Base-by-base conservation (phyloP, 1,284 basidiomycete genomes). In the Fistulina hepatica region DNA sequence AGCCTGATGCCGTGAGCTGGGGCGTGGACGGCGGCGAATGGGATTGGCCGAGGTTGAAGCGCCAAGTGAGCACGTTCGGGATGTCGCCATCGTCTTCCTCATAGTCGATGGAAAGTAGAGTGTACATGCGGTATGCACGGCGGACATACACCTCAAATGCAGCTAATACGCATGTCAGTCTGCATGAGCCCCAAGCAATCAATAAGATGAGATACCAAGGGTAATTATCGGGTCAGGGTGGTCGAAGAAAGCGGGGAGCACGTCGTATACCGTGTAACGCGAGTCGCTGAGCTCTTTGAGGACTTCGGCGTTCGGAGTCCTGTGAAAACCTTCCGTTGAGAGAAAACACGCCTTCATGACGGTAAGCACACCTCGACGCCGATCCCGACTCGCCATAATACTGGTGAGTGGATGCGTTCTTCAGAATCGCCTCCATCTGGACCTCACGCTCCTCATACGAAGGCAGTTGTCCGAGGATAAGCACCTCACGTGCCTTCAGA, bases 101-200 rank as follows among this genome's bases (percentile, higher is more conserved):
- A 55, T 94, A 94, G 59, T 97, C 93, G 47, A 98, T 75, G 31
- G 88, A 85, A 41, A 95, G 67, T 33, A 98, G 64, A 33, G 80
- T 85, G 65, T 99, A 99, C 11, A 92, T 93, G 49, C 88, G 82
- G 66, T 99, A 99, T 6, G 91, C 92, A 45, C 91, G 85, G 39
- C 93, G 80, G 40, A 98, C 78, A 58, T 98, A 98, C 24, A 95
- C 92, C 61, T 97, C 93, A 39, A 97, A 78, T 7, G 95, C 82
- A 53, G 94, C 95, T 88, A 44, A 10, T 15, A 23, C 30, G 33
- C 36, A n/a, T 34, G 21, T 43, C 27, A 46, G 43, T 47, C n/a
- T 30, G 26, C 6, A 34, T 36, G 5, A 43, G 16, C 23, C 9
- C 24, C 4, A 38, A 24, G 26, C 19, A 20, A n/a, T n/a, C 35